Base-by-base conservation (phyloP, 2,329 filamentous ascomycete species). In the Stemphylium lycopersici region DNA sequence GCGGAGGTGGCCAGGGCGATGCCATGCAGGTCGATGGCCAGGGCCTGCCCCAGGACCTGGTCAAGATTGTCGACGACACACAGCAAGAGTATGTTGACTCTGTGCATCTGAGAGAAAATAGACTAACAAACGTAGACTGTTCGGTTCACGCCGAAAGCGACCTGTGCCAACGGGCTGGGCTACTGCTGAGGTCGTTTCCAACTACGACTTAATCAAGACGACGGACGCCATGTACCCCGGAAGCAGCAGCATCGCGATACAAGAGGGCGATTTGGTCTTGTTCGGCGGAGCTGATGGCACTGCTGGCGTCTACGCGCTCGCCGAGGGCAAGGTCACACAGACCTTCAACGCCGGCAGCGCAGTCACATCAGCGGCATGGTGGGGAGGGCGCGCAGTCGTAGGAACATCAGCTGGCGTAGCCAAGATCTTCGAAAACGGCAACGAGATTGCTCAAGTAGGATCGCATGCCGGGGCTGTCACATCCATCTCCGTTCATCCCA, bases 1-100 rank as follows among this genome's bases (percentile, higher is more conserved):
- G 87, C 22, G 81, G 82, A 51, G 76, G 77, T 51, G 77, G 78
- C 3, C 78, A 77, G 10, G 52, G 88, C 24, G 95, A 98, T 74
- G 88, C 89, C 15, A 99, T 99, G 95, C 90, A 95, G 63, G 87
- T 99, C 15, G 95, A 99, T 73, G 86, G 84, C 48, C 86, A 92
- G 66, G 86, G 84, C 20, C 80, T 99, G 29, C 87, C 93, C 2
- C 87, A 90, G 39, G 83, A 84, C 12, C 79, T 97, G 43, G 80
- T 86, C 16, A 84, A 84, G 48, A 87, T 87, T 69, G 87, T 99
- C 45, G 90, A 96, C 58, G 86, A 87, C 73, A 90, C 90, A 68
- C 90, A 96, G 72, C 83, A 89, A 73, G 84, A 84, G 90, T 95
- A 84, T 55, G 89, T 13, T 2, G 7, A 18, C 6, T 4, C 15